These are phyloP conservation scores for Laguncularia racemosa DNA, from an alignment of 345 rosid species.

Conservation along the genomic window DNA sequence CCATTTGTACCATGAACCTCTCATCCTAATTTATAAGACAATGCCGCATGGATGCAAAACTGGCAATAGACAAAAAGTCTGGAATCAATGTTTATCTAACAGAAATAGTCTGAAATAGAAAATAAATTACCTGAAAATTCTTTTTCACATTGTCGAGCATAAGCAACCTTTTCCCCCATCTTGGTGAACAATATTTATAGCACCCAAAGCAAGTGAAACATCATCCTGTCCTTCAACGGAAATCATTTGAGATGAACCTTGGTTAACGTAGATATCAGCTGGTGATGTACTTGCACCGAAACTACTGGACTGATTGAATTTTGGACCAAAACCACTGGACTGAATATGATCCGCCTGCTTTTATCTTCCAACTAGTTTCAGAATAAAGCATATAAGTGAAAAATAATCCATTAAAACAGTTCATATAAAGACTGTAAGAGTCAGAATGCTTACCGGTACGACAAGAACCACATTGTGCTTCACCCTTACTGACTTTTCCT, in stretches of 20 bases:
- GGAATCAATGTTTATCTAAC: not conserved
- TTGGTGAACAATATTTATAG: slow-evolving; percentile 37
- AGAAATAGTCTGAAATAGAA: not conserved
- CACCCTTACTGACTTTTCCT: slow-evolving; percentile 63
- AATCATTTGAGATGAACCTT: slow-evolving; percentile 11
- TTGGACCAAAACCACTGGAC: slow-evolving; percentile 14
- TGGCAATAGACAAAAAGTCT: too few relatives aligned
- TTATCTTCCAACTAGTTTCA: slow-evolving; percentile 23
- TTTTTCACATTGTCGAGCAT: slow-evolving; percentile 32
- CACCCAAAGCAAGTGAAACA: slow-evolving; percentile 16
- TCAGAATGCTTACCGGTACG: slow-evolving; percentile 29
- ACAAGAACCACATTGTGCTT: slow-evolving; percentile 34
- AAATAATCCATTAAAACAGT: slow-evolving; percentile 31
- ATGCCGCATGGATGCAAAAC: too few relatives aligned
- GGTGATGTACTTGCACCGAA: slow-evolving; percentile 8
- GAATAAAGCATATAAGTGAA: slow-evolving; percentile 11
- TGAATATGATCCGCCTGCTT: slow-evolving; percentile 30
- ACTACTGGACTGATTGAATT: slow-evolving; percentile 7
- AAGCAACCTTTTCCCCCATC: slow-evolving; percentile 43
- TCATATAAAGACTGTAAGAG: slow-evolving; percentile 22
- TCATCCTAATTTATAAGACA: too few relatives aligned
- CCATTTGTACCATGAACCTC: too few relatives aligned
- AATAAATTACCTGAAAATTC: slow-evolving; percentile 38
- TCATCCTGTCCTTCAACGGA: slow-evolving; percentile 32
- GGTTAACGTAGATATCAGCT: slow-evolving; percentile 6